Evolutionary conservation across 2,329 filamentous ascomycete genomes (phyloP), one percentile per base, ranked within the genome.

Genomic region (Nemania abortiva): DNA sequence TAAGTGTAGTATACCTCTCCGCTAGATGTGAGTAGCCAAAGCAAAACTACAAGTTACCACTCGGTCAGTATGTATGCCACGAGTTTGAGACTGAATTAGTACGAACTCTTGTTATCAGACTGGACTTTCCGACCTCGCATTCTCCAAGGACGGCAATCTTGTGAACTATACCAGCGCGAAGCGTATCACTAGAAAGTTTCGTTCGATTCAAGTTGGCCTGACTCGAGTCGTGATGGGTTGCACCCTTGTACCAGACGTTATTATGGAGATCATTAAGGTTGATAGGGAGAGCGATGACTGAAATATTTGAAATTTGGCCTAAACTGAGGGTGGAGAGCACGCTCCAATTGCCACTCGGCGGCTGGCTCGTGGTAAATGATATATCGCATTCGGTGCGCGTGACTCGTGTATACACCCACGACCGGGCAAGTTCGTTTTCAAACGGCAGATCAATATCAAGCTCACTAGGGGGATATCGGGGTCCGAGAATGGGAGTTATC

Each of bases 201-300:
- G 11, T 42, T 15, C 11, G 37, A 3, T 42, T 42, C 13, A 15
- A 42, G 29, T 42, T n/a, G 18, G 18, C 2, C 34, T 2, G 10
- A 10, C 24, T 45, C 11, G n/a, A 15, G 6, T 27, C 22, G 6
- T 10, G 15, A 24, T 29, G 11, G 29, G n/a, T 27, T 42, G 13
- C 3, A 11, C 37, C 11, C n/a, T 54, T 53, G 37, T 64, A 68
- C 60, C 61, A 68, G 2, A 24, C 53, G 52, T 22, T 68, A 29
- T 65, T 65, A 9, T 20, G 11, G 42, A 68, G 22, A 24, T 65
- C 66, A 1, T 61, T 31, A 13, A 56, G 37, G 15, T 55, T 60
- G 7, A 68, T 39, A 10, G 66, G 66, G 24, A 68, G 49, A 9
- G 61, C 61, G 37, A 68, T 65, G 29, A 68, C 49, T 11, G 66